Evolutionary conservation across 371 early-diverging fungal species (phyloP).

Genomic region (Zychaea mexicana): DNA sequence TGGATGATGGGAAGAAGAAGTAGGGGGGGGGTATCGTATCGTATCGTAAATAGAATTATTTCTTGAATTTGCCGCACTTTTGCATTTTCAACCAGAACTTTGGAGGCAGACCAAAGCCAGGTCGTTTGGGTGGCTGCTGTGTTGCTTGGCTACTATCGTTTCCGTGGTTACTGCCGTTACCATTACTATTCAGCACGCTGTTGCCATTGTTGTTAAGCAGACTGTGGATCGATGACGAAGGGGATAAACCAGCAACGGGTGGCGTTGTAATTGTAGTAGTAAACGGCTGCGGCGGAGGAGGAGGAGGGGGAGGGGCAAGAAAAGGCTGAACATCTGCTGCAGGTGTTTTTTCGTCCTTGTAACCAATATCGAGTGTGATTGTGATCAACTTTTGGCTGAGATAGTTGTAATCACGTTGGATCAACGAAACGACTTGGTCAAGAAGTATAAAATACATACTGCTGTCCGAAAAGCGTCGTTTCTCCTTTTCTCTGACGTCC

Average conservation of each 20-base stretch:
- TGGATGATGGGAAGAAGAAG: no score
- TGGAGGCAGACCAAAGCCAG: constrained; percentile 45
- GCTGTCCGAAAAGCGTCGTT: constrained; percentile 56
- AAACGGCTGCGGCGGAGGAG: neutral
- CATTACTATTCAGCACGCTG: neutral
- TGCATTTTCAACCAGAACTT: constrained; percentile 55
- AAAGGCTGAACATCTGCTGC: no score
- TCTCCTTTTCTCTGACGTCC: constrained; percentile 20
- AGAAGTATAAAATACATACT: constrained; percentile 66
- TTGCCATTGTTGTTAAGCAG: neutral
- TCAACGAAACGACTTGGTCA: constrained; percentile 63
- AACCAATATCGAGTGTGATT: constrained; percentile 69
- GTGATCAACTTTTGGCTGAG: constrained; percentile 69
- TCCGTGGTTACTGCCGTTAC: neutral
- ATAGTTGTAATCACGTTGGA: constrained; percentile 64
- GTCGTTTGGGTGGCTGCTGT: constrained; percentile 11
- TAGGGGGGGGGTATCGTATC: neutral
- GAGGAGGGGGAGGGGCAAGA: neutral
- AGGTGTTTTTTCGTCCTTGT: constrained; percentile 23
- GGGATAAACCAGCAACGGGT: neutral
- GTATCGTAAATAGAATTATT: neutral
- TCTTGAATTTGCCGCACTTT: constrained; percentile 25
- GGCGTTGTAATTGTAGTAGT: no score
- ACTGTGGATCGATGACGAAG: neutral
- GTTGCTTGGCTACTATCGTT: neutral